Evolutionary conservation across 2,329 filamentous ascomycete genomes (phyloP).

Genomic region (Calonectria honghensis): DNA sequence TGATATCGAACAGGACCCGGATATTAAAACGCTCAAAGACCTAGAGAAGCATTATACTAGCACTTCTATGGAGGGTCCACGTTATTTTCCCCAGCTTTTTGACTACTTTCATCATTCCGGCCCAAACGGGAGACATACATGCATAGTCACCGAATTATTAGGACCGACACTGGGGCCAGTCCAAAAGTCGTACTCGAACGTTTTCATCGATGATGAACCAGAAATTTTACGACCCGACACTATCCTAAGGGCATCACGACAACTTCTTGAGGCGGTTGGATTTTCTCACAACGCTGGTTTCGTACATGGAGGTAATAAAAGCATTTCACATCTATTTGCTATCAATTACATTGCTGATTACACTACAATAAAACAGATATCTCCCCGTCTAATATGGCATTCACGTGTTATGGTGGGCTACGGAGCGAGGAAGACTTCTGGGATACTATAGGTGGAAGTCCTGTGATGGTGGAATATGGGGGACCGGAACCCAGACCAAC

Average conservation of each 20-base stretch:
- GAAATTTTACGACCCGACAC: slow-evolving; percentile 32
- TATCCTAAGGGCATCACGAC: slow-evolving; percentile 30
- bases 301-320: slow-evolving; percentile 37
- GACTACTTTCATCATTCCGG: slow-evolving; percentile 37
- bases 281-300: slow-evolving; percentile 23
- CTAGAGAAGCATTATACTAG: slow-evolving; percentile 5
- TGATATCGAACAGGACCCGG: slow-evolving; percentile 33
- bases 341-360: neutral
- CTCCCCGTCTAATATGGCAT: slow-evolving; percentile 29
- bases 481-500: neutral
- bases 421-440: slow-evolving; percentile 26
- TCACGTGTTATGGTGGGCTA: slow-evolving; percentile 17
- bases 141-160: slow-evolving; percentile 38
- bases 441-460: neutral
- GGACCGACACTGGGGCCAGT: slow-evolving; percentile 28
- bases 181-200: neutral
- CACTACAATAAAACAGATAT: slow-evolving; percentile 20
- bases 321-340: neutral
- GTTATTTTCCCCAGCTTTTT: slow-evolving; percentile 22
- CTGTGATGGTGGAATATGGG: neutral
- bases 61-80: neutral
- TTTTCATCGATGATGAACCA: neutral
- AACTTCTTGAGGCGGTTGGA: slow-evolving; percentile 30
- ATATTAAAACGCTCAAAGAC: neutral
- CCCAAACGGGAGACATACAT: slow-evolving; percentile 39